A percentile compares a stretch with the other conserved stretches of the same genome.
Evolutionary conservation across 805 yeast species (phyloP).

Genomic region (Metschnikowia santaceciliae): DNA sequence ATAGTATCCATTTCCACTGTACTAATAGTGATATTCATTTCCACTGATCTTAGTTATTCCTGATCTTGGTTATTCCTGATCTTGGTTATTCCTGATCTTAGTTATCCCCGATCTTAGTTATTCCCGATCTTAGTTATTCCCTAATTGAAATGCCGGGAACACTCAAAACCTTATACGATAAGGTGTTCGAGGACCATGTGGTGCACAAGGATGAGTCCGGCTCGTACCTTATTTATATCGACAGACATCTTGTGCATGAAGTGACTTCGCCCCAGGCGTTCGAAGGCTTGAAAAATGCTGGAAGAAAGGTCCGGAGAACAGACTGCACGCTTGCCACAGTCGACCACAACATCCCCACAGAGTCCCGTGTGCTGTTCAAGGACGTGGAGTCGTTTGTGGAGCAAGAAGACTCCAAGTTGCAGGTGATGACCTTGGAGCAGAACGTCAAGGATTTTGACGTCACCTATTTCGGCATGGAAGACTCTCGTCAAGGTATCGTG

Average conservation of each 20-base stretch:
- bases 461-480: constrained; percentile 92
- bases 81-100: no score
- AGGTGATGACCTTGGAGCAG: constrained; percentile 86
- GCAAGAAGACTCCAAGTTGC: constrained; percentile 88
- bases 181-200: constrained; percentile 91
- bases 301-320: constrained; percentile 81
- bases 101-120: no score
- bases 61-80: no score
- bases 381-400: constrained; percentile 75
- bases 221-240: constrained; percentile 83
- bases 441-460: constrained; percentile 88
- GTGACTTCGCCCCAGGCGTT: constrained; percentile 99
- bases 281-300: constrained; percentile 88
- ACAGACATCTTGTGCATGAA: constrained; percentile 96
- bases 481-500: constrained; percentile 94
- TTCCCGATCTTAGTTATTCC: no score
- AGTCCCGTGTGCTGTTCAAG: constrained; percentile 73
- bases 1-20: no score
- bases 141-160: constrained; percentile 3
- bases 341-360: constrained; percentile 96
- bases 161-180: constrained; percentile 76
- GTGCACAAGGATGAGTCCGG: constrained; percentile 89
- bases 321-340: constrained; percentile 95
- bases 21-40: no score
- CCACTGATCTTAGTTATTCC: no score